Base-by-base conservation (phyloP, 75 land plant species). In the Azolla pinnata region DNA sequence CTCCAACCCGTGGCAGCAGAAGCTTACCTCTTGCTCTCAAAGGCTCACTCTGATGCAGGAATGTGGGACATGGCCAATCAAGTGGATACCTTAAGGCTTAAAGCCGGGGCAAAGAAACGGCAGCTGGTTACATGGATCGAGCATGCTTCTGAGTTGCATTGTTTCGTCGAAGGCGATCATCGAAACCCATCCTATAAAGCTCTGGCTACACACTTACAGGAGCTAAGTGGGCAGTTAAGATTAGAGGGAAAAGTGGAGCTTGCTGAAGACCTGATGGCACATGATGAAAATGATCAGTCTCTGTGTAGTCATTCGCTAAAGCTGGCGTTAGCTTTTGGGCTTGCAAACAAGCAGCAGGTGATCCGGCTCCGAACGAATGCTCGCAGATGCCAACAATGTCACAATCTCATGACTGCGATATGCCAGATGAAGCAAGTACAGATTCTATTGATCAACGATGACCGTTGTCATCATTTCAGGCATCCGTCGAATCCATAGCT, bases 101-200 rank as follows among this genome's bases (percentile, higher is more conserved):
- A 4, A 23, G 28, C n/a, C 0, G n/a, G 24, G 1, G 49, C 8
- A 28, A 12, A 59, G 42, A 40, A 54, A 77, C 73, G 81, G 84
- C 77, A 9, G 80, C 81, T 0, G 84, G 81, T 0, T 60, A 50
- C 26, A 34, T 63, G 32, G 58, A 42, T 5, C 58, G 24, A 17
- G 75, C 42, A 38, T 38, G 10, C 7, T 7, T 14, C 7, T 7
- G 10, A 14, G 7, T 14, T 38, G 14, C 14, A 7, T 14, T 38
- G 10, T 7, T 38, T 38, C 14, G 7, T 14, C 14, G 42, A 7
- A 38, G 42, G 42, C 7, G 42, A 38, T 38, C 42, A 38, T 14
- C 7, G 42, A 38, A 38, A 38, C 7, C 42, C 14, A 14, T 7
- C 7, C 14, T 14, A 38, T 7, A 7, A 38, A 7, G 10, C 10